These are phyloP conservation scores for Aspergillus sp. DNA, from an alignment of 2,329 filamentous ascomycete genomes.

Conservation along the genomic window DNA sequence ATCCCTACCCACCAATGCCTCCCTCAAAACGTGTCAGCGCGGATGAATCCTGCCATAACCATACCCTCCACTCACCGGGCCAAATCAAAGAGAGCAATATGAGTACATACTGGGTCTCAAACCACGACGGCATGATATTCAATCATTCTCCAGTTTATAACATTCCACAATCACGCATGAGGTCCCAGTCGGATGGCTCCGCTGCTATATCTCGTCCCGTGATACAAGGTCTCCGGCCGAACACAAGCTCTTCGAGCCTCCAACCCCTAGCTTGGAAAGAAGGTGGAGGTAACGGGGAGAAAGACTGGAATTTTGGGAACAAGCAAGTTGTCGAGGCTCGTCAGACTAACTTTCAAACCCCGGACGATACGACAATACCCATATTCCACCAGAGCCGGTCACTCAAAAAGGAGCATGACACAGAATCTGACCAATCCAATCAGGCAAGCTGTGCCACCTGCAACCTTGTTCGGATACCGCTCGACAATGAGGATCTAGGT, in stretches of 20 bases:
- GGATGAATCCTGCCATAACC: constrained; percentile 30
- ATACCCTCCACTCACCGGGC: constrained; percentile 22
- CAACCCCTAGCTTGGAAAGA: constrained; percentile 35
- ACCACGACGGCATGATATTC: constrained; percentile 19
- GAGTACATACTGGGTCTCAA: constrained; percentile 14
- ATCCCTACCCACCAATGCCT: constrained; percentile 28
- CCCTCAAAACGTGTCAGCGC: constrained; percentile 31
- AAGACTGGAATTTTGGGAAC: constrained; percentile 11
- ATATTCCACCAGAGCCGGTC: constrained; percentile 15
- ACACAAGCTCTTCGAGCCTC: constrained; percentile 38
- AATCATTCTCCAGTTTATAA: constrained; percentile 17
- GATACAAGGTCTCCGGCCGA: constrained; percentile 37
- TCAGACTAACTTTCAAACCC: constrained; percentile 11
- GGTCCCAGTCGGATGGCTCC: constrained; percentile 45
- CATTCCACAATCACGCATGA: constrained; percentile 36
- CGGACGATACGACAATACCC: constrained; percentile 5
- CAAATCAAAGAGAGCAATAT: constrained; percentile 23
- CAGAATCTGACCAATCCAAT: constrained; percentile 26
- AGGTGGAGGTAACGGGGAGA: constrained; percentile 21
- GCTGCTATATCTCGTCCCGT: constrained; percentile 37
- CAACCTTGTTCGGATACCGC: constrained; percentile 53
- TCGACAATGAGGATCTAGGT: constrained; percentile 54
- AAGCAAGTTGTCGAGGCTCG: constrained; percentile 12
- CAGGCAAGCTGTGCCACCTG: constrained; percentile 58
- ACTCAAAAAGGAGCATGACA: constrained; percentile 30